A percentile compares a stretch with the other conserved stretches of the same genome.
phyloP scores from a whole-genome alignment of 768 basidiomycete genomes.

The Fistulinella prunicolor region DNA sequence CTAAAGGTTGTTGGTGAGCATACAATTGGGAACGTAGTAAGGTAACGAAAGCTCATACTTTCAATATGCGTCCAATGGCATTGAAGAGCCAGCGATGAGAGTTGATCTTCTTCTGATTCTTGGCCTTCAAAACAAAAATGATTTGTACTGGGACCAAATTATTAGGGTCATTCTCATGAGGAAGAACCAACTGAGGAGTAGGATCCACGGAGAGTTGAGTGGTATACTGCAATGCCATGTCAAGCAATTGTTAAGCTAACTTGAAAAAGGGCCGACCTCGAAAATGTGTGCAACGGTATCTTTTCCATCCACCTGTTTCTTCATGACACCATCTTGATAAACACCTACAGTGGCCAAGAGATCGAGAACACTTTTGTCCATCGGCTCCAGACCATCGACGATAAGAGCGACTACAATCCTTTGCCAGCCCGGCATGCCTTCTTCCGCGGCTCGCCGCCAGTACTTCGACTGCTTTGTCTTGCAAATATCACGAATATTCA shows the following conservation, averaged over 20 bases:
- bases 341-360: constrained; percentile 86
- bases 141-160: constrained; percentile 93
- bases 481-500: constrained; percentile 97
- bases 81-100: constrained; percentile 97
- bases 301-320: constrained; percentile 86
- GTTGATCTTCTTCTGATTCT: constrained; percentile 96
- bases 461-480: constrained; percentile 93
- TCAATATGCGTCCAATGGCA: constrained; percentile 78
- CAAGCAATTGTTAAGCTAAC: background rate
- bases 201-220: constrained; percentile 93
- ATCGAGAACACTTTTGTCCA: constrained; percentile 94
- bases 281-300: constrained; percentile 93
- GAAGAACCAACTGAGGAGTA: constrained; percentile 86
- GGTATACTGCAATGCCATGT: constrained; percentile 65
- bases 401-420: constrained; percentile 87
- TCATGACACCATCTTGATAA: constrained; percentile 95
- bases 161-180: constrained; percentile 85
- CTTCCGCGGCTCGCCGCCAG: constrained; percentile 80
- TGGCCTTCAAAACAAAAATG: constrained; percentile 87
- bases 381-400: constrained; percentile 88
- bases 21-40: background rate
- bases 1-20: constrained; percentile 33
- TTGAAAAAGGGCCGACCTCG: constrained; percentile 52
- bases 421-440: constrained; percentile 87
- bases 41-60: constrained; percentile 42